phyloP scores from a whole-genome alignment of 257 asterid genomes.

The Rubia yunnanensis region DNA sequence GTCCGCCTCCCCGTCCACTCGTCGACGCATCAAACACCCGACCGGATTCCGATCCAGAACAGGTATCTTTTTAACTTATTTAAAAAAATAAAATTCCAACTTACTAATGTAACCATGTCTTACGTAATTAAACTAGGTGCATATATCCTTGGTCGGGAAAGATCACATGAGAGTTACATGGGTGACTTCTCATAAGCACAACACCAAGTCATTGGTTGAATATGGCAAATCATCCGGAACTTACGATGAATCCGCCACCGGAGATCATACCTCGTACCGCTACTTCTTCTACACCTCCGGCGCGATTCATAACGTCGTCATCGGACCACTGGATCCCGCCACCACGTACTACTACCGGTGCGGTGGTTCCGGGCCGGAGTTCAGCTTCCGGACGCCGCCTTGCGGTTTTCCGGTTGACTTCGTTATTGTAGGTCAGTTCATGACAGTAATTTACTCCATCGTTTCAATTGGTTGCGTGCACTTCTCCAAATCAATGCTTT shows the following conservation, averaged over 20 bases:
- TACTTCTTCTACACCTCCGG: constrained; percentile 67
- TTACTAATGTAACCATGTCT: not conserved
- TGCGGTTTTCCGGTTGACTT: constrained; percentile 59
- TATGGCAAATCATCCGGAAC: constrained; percentile 47
- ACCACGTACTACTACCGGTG: constrained; percentile 61
- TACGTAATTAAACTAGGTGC: constrained; percentile 37
- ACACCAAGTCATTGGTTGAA: constrained; percentile 36
- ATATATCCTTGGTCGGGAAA: constrained; percentile 62
- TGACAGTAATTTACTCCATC: not conserved
- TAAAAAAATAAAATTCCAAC: too few relatives aligned
- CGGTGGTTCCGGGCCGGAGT: constrained; percentile 60
- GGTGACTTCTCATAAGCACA: constrained; percentile 42
- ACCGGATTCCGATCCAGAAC: constrained; percentile 60
- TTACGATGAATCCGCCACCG: constrained; percentile 38
- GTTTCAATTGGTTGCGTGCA: constrained; percentile 33
- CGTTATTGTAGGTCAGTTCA: constrained; percentile 57
- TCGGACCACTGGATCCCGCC: constrained; percentile 67
- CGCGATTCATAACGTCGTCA: constrained; percentile 52
- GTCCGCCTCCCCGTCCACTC: constrained; percentile 53
- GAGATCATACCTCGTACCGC: constrained; percentile 36
- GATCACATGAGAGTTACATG: constrained; percentile 68
- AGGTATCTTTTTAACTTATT: too few relatives aligned
- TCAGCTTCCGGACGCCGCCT: constrained; percentile 69
- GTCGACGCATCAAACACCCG: constrained; percentile 27
- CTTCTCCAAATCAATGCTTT: not conserved